Evolutionary conservation across 306 rosid genomes (phyloP), one percentile per base, ranked within the genome.

Genomic region (Ormosia semicastrata): DNA sequence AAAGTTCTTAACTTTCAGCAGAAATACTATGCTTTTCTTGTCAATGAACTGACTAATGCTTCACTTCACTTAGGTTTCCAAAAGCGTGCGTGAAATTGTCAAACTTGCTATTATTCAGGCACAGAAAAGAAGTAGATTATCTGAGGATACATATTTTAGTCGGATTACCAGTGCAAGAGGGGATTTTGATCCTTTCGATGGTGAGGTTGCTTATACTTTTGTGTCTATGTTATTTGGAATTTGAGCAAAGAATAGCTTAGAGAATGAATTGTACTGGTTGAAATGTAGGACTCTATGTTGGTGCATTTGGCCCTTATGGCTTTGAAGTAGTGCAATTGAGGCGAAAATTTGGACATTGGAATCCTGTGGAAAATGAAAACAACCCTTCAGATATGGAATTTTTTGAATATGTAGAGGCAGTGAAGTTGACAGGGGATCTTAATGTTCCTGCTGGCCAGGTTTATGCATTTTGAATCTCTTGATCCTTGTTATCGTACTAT

Each of bases 381-480:
- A 70, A 76, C 47, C 39, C 94, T 84, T 84, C 92, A 43, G 94
- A 96, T 76, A 3, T 94, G 85, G 94, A 92, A 83, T 94, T 96
- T 86, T 94, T 94, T 32, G 98, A 96, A 86, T 96, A 96, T 85
- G 97, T 96, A 24, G 99, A 96, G 84, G 99, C 99, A 52, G 98
- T 96, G 81, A 96, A 96, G 85, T 87, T 96, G 85, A 96, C 98
- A 50, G 98, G 99, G 76, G 97, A 96, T 89, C 92, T 92, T 70
- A 96, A 94, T 86, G 94, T 96, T 81, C 99, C 98, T 83, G 98
- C 95, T 33, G 99, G 99, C 89, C 91, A 92, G 99, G 99, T 91
- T 75, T 76, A 41, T 83, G 53, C 71, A 66, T 64, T 67, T 77
- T 52, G 73, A 64, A 65, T 75, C 36, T 68, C 77, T 59, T 63